These are phyloP conservation scores for Nicotiana obtusifolia DNA, from an alignment of 257 asterid genomes.

Conservation along the genomic window DNA sequence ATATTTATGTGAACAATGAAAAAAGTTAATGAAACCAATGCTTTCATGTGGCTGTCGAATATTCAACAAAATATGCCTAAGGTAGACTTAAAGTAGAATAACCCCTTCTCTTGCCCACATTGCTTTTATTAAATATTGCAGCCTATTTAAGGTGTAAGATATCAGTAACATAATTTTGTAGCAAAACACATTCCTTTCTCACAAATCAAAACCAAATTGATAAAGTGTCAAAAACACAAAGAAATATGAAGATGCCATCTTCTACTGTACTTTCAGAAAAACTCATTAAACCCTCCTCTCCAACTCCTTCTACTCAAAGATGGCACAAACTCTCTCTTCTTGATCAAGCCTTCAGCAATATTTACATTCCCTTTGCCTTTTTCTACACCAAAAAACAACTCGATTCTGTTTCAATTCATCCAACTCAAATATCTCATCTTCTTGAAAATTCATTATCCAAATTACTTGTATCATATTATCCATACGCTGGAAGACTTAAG, in stretches of 20 bases:
- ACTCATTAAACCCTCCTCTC: not conserved
- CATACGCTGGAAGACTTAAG: conserved; percentile 10
- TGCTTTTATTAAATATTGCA: too few species aligned
- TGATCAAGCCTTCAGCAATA: not conserved
- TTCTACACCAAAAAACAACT: not conserved
- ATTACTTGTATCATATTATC: not conserved
- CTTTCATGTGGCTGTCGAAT: too few species aligned
- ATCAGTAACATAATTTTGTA: too few species aligned
- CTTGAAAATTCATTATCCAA: not conserved
- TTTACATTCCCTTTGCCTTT: not conserved
- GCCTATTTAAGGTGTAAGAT: too few species aligned
- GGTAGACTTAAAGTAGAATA: too few species aligned
- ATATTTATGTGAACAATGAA: too few species aligned
- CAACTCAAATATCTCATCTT: not conserved
- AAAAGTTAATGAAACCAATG: too few species aligned
- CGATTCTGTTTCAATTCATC: not conserved
- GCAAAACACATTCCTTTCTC: too few species aligned
- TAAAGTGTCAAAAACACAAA: too few species aligned
- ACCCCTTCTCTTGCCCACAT: too few species aligned
- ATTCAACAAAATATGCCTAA: too few species aligned
- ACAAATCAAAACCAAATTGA: too few species aligned
- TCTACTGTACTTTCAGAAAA: not conserved
- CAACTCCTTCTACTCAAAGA: not conserved
- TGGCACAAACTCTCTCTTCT: not conserved
- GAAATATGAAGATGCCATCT: not conserved